Evolutionary conservation across 2,329 filamentous ascomycete species (phyloP), one percentile per base, ranked within the genome.

Genomic region (Kalmusia sp.): DNA sequence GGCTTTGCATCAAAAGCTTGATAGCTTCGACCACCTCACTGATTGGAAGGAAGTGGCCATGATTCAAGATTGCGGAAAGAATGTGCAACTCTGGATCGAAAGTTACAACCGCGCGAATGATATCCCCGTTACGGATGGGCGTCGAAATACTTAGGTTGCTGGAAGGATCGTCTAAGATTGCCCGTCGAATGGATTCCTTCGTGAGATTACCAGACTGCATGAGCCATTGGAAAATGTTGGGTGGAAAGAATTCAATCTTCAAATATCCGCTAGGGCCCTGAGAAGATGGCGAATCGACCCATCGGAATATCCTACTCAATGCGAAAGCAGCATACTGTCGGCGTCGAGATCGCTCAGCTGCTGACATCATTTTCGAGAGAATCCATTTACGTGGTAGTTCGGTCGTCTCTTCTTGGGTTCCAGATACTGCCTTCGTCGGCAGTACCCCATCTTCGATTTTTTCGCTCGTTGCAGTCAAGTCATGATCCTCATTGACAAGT

Each of bases 1-100:
- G 81, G 61, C 87, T 92, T 40, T 84, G 81, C 78, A 92, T 88
- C 14, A 92, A 77, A 2, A 84, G 75, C 48, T 85, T 83, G 47
- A 92, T 83, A 3, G 86, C 84, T 51, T 87, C 77, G 2, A 91
- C 80, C 5, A 92, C 79, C 67, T 92, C 89, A 3, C 81, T 76
- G 34, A 88, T 79, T 3, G 86, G 84, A 15, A 92, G 80, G 62
- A 85, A 84, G 6, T 88, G 89, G 5, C 82, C 81, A 33, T 76
- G 64, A 17, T 84, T 83, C 6, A 93, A 77, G 53, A 91, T 85
- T 50, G 82, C 83, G 37, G 87, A 80, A 33, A 92, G 79, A 2
- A 91, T 77, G 45, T 87, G 84, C 70, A 91, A 82, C 28, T 86
- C 85, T 2, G 86, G 83, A 62, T 92, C 89, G n/a, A 87, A 79